A percentile compares a stretch with the other conserved stretches of the same genome.
These are phyloP conservation scores for Yarrowia keelungensis DNA, from an alignment of 805 yeast species.

Conservation along the genomic window DNA sequence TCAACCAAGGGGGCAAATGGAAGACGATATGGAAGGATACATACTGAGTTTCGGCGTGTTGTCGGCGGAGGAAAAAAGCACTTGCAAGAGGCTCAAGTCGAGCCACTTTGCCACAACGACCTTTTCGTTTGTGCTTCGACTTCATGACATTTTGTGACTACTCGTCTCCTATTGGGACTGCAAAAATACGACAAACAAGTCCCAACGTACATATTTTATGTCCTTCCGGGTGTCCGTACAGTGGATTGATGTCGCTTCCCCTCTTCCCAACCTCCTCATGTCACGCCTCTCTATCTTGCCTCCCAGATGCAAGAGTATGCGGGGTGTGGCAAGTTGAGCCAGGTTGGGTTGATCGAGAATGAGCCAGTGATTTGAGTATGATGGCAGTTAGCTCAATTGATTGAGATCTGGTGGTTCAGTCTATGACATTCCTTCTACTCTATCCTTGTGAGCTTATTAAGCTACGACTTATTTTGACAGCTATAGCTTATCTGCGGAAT, in stretches of 20 bases:
- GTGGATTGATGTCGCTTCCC: conserved; percentile 15
- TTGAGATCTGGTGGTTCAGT: too few species aligned
- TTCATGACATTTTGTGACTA: not conserved
- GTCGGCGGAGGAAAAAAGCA: conserved; percentile 1
- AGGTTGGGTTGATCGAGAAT: not conserved
- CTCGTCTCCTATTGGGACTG: not conserved
- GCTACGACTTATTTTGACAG: too few species aligned
- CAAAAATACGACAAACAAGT: not conserved
- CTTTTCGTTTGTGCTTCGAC: not conserved
- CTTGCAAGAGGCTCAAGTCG: too few species aligned
- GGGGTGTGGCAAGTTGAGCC: not conserved
- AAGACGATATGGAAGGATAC: not conserved
- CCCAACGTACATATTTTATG: conserved; percentile 1
- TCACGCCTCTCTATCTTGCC: conserved; percentile 13
- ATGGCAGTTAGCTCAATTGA: too few species aligned
- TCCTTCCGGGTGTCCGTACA: conserved; percentile 28
- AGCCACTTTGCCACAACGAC: too few species aligned
- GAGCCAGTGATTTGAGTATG: not conserved
- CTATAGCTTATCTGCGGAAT: not conserved
- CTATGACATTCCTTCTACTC: too few species aligned
- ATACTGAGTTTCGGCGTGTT: conserved; percentile 10
- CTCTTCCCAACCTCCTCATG: not conserved
- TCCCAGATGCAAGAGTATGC: not conserved
- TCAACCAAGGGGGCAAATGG: not conserved
- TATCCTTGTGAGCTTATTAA: too few species aligned